A percentile compares a stretch with the other conserved stretches of the same genome.
These are phyloP conservation scores for Logfia minima DNA, from an alignment of 129 eudicot species.

Conservation along the genomic window DNA sequence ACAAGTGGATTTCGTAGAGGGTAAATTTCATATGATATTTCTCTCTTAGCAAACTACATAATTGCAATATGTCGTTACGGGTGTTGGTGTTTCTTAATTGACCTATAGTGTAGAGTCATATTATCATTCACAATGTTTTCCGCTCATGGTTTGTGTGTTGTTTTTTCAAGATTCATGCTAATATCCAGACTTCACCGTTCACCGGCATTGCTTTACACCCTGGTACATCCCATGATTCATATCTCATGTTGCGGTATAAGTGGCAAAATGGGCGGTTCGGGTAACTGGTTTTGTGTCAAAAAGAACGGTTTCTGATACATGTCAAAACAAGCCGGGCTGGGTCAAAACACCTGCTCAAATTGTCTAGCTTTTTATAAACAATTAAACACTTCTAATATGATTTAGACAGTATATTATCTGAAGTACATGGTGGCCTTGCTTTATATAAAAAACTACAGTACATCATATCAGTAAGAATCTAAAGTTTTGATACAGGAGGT, in stretches of 20 bases:
- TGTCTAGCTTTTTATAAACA: neutral
- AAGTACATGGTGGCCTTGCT: no score
- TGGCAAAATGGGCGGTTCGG: conserved; percentile 12
- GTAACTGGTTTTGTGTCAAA: neutral
- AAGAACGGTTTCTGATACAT: neutral
- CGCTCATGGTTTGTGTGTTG: conserved; percentile 6
- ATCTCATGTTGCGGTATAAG: neutral
- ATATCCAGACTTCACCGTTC: conserved; percentile 74
- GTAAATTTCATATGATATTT: neutral
- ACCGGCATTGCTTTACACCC: conserved; percentile 75
- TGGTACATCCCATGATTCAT: conserved; percentile 45
- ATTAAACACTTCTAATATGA: conserved; percentile 8
- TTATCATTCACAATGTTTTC: no score
- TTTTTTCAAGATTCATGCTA: conserved; percentile 66
- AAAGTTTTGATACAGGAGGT: no score
- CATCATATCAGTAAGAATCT: no score
- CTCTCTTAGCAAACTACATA: neutral
- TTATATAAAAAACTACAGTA: no score
- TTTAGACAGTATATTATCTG: no score
- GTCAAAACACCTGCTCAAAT: neutral
- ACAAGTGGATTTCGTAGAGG: neutral
- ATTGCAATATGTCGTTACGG: neutral
- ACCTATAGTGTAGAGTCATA: no score
- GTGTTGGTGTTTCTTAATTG: neutral
- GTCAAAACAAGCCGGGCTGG: neutral